phyloP scores from a whole-genome alignment of 2,329 filamentous ascomycete species.

The Aspergillus pseudotamarii region DNA sequence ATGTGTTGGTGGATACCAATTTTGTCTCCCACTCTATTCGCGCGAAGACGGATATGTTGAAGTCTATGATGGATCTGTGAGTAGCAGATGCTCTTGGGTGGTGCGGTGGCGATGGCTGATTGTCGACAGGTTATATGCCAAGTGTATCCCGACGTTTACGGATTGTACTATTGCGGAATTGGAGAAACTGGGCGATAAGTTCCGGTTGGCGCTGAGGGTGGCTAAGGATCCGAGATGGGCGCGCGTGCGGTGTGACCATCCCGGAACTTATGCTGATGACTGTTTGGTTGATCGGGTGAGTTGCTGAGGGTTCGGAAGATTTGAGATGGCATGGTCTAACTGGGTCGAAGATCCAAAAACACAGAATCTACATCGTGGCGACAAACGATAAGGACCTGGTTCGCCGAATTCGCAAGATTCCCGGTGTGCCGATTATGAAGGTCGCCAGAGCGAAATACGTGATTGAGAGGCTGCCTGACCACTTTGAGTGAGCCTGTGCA shows the following conservation, averaged over 20 bases:
- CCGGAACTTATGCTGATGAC: constrained; percentile 85
- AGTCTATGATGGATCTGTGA: constrained; percentile 81
- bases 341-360: constrained; percentile 54
- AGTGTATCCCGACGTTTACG: constrained; percentile 86
- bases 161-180: constrained; percentile 81
- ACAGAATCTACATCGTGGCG: constrained; percentile 76
- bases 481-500: constrained; percentile 58
- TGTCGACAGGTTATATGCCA: constrained; percentile 71
- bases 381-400: constrained; percentile 75
- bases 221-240: constrained; percentile 90
- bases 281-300: constrained; percentile 72
- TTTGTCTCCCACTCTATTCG: constrained; percentile 90
- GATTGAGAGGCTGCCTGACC: constrained; percentile 87
- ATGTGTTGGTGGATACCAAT: constrained; percentile 81
- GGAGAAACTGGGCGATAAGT: constrained; percentile 87
- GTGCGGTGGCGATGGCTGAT: constrained; percentile 5
- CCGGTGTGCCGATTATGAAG: constrained; percentile 70
- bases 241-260: constrained; percentile 84
- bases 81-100: neutral
- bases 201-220: constrained; percentile 80
- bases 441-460: constrained; percentile 89
- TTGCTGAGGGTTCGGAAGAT: neutral
- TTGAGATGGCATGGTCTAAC: neutral
- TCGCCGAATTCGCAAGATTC: constrained; percentile 79
- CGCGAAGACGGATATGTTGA: constrained; percentile 83